Conservation (phyloP, 2,329 filamentous ascomycete species). For the Pseudogymnoascus sp. region DNA sequence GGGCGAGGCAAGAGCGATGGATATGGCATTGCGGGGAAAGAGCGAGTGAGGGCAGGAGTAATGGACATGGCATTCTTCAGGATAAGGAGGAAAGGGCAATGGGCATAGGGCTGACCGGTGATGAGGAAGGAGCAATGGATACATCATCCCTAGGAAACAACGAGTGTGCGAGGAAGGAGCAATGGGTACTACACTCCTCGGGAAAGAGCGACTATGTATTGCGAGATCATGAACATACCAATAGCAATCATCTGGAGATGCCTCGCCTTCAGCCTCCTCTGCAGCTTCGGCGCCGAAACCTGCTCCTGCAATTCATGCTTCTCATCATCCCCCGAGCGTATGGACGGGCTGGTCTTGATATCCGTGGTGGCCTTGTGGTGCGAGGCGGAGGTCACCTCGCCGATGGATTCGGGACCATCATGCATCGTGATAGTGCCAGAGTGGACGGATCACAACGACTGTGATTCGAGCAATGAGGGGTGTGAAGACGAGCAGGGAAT, state of each 20-base stretch:
- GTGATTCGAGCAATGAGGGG: neutral
- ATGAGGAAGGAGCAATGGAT: neutral
- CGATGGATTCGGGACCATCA: neutral
- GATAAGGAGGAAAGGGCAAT: neutral
- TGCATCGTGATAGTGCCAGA: neutral
- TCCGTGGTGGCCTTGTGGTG: neutral
- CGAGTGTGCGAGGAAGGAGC: neutral
- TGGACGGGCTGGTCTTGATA: neutral
- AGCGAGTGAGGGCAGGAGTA: neutral
- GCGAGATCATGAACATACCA: conserved; percentile 28
- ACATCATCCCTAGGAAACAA: neutral
- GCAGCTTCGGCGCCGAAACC: conserved; percentile 16
- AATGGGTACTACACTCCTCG: neutral
- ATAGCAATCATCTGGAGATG: conserved; percentile 66
- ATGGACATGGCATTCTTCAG: neutral
- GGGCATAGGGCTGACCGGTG: neutral
- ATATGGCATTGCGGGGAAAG: neutral
- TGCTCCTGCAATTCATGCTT: conserved; percentile 23
- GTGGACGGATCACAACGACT: neutral
- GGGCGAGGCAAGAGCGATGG: neutral
- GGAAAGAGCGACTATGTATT: neutral
- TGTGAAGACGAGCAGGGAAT: neutral
- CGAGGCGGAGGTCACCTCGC: neutral
- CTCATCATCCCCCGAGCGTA: conserved; percentile 22
- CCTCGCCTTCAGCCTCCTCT: conserved; percentile 44